phyloP scores from a whole-genome alignment of 1,139 yeast genomes.

The Pichia sp. region DNA sequence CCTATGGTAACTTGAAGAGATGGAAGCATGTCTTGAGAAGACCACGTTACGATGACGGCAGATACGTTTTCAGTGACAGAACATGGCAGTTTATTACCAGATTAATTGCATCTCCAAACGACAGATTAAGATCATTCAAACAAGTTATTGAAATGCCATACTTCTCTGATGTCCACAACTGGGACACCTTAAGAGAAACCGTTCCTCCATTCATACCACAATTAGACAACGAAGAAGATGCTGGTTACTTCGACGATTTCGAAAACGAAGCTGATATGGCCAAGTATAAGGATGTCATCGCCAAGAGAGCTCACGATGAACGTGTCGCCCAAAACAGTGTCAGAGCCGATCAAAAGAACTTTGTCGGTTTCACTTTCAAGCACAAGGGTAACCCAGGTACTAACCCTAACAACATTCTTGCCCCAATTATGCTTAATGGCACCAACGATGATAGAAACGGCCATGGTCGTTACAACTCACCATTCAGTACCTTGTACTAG shows the following conservation, averaged over 20 bases:
- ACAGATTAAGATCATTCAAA: slow-evolving; percentile 72
- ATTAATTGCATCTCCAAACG: slow-evolving; percentile 75
- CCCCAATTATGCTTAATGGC: slow-evolving; percentile 29
- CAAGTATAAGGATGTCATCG: slow-evolving; percentile 85
- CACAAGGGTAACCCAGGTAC: slow-evolving; percentile 72
- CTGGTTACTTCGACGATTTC: slow-evolving; percentile 98
- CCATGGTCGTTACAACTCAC: slow-evolving; percentile 29
- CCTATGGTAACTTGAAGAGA: slow-evolving; percentile 88
- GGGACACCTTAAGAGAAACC: slow-evolving; percentile 64
- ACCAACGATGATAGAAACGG: slow-evolving; percentile 20
- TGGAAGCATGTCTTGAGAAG: slow-evolving; percentile 89
- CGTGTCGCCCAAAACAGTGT: slow-evolving; percentile 65
- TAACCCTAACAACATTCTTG: slow-evolving; percentile 35
- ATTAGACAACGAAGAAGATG: slow-evolving; percentile 94
- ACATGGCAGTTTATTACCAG: slow-evolving; percentile 89
- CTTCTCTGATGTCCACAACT: slow-evolving; percentile 73
- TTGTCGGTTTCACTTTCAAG: slow-evolving; percentile 95
- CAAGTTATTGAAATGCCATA: slow-evolving; percentile 81
- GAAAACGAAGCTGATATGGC: slow-evolving; percentile 97
- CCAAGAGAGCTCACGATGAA: slow-evolving; percentile 49
- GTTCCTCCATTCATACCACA: slow-evolving; percentile 97
- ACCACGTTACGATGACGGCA: slow-evolving; percentile 90
- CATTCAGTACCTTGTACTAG: slow-evolving; percentile 35
- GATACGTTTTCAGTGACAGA: slow-evolving; percentile 91
- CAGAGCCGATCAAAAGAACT: slow-evolving; percentile 57